phyloP scores from a whole-genome alignment of 352 stramenopile genomes.

The Pythium monospermum region DNA sequence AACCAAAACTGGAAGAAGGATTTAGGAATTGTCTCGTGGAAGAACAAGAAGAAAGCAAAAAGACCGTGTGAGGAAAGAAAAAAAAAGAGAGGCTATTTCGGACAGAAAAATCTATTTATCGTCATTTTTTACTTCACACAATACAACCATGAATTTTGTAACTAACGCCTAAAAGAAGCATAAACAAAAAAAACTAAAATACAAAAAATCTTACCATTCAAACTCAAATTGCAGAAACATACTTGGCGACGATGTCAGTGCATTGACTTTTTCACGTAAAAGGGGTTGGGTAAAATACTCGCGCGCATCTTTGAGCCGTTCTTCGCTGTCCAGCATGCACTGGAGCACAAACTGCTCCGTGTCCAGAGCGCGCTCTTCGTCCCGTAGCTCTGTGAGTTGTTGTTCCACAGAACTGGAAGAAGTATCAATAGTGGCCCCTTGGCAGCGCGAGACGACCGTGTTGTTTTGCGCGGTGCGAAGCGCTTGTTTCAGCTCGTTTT shows the following conservation, averaged over 20 bases:
- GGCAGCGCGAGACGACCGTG: neutral
- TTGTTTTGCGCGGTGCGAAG: neutral
- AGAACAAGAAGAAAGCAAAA: neutral
- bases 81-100: slow-evolving; percentile 7
- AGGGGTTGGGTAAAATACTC: slow-evolving; percentile 12
- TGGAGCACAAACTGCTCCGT: slow-evolving; percentile 1
- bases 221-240: slow-evolving; percentile 12
- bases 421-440: neutral
- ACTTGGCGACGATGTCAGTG: neutral
- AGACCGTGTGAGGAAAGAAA: slow-evolving; percentile 25
- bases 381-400: neutral
- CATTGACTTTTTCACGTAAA: slow-evolving; percentile 18
- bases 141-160: no score
- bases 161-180: no score
- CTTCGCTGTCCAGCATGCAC: slow-evolving; percentile 3
- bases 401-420: neutral
- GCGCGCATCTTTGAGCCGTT: neutral
- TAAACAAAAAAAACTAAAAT: no score
- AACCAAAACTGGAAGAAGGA: slow-evolving; percentile 30
- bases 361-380: neutral
- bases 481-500: slow-evolving; percentile 7
- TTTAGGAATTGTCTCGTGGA: slow-evolving; percentile 41
- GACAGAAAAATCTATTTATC: no score
- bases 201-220: slow-evolving; percentile 11
- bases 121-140: no score